Percentiles rank a stretch among this genome's conserved stretches.
Conservation (phyloP, 441 rosid species). For the Arabidopsis lyrata region DNA sequence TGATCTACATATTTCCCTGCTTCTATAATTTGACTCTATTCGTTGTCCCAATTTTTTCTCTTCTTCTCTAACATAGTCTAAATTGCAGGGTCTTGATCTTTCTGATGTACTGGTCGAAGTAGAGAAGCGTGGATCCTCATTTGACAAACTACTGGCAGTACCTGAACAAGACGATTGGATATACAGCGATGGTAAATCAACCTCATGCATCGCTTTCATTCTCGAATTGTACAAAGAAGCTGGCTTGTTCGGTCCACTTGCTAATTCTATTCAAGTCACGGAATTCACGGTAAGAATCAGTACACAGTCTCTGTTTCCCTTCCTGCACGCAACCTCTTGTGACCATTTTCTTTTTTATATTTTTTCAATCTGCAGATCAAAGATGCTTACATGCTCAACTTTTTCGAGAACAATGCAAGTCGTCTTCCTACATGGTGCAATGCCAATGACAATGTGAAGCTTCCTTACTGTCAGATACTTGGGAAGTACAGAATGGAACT, state of each 20-base stretch:
- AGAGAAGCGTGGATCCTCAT: conserved; percentile 87
- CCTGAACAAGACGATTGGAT: conserved; percentile 96
- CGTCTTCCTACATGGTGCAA: conserved; percentile 96
- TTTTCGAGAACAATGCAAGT: conserved; percentile 81
- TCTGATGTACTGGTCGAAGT: conserved; percentile 82
- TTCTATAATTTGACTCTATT: background rate
- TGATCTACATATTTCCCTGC: conserved; percentile 10
- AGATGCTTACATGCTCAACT: conserved; percentile 84
- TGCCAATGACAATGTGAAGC: conserved; percentile 75
- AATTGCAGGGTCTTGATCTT: conserved; percentile 73
- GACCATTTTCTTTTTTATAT: background rate
- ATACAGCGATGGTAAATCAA: conserved; percentile 89
- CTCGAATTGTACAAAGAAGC: conserved; percentile 96
- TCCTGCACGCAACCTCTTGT: background rate
- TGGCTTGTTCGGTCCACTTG: conserved; percentile 76
- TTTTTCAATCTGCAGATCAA: conserved; percentile 65
- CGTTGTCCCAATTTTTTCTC: background rate
- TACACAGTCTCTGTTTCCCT: conserved; percentile 26
- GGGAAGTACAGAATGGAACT: conserved; percentile 97
- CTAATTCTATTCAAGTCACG: conserved; percentile 80
- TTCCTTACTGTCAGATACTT: conserved; percentile 87
- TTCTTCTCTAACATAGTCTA: conserved; percentile 15
- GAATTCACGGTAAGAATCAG: conserved; percentile 84
- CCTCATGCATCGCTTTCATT: conserved; percentile 88
- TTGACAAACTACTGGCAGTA: conserved; percentile 74